Base-by-base conservation (phyloP, 495 filamentous ascomycete species). In the Aspergillus hancockii region DNA sequence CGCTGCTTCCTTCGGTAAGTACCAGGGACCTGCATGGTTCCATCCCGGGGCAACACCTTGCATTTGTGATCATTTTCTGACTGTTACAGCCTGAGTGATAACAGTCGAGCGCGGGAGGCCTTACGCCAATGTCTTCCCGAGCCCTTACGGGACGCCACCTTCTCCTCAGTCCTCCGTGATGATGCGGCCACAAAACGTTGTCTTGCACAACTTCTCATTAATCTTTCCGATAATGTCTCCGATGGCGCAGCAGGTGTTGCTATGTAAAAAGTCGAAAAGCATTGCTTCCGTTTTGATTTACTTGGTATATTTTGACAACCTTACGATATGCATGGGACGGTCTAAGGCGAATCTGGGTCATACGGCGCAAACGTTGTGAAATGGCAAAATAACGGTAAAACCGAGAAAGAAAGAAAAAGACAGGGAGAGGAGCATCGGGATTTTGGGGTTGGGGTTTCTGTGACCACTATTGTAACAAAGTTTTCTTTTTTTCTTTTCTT, bases 141-240 rank as follows among this genome's bases (percentile, higher is more conserved):
- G 66, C 95, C 94, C 10, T 85, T 99, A 51, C 91, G 95, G 30
- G 94, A 99, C 69, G 91, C 92, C 25, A 99, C 94, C 9, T 99
- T 99, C 76, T 94, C 91, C 30, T 91, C 92, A 0, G 93, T 99
- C 32, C 86, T 99, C 38, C 91, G 94, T 54, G 94, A 98, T 67
- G 94, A 99, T 64, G 95, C 94, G 9, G 94, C 95, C 6, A 99
- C 95, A 4, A 99, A 99, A 76, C 91, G 94, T 55, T 99, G 94
- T 71, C 86, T 99, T 31, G 91, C 93, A 8, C 94, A 98, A 75
- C 87, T 99, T 38, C 78, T 98, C 55, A 96, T 99, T 77, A 97
- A 97, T 71, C 85, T 99, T 47, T 94, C 92, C 30, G 94, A 99
- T 75, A 92, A 90, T 68, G 89, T 94, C 59, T 87, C 89, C 57